Conservation (phyloP, 768 basidiomycete species). For the Pholiota conissans region DNA sequence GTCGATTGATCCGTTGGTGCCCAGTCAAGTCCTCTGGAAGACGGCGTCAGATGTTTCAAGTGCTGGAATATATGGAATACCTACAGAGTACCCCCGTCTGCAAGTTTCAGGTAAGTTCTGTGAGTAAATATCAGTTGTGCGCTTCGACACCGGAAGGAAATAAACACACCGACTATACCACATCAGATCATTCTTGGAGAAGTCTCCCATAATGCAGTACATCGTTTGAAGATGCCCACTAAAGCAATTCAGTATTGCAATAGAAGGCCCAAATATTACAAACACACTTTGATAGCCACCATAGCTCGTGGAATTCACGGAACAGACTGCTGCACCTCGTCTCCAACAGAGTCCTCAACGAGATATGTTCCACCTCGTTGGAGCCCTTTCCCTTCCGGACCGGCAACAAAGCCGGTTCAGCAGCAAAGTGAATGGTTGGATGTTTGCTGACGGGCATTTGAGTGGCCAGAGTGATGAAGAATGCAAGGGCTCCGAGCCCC, state of each 20-base stretch:
- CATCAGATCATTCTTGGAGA: constrained; percentile 55
- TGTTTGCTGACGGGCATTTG: constrained; percentile 20
- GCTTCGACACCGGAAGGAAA: not conserved
- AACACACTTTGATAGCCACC: constrained; percentile 52
- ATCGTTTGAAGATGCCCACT: constrained; percentile 68
- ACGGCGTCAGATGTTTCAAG: not conserved
- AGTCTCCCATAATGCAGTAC: constrained; percentile 60
- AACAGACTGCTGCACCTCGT: constrained; percentile 43
- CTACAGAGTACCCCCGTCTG: constrained; percentile 69
- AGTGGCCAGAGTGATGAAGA: constrained; percentile 30
- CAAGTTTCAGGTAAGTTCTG: constrained; percentile 34
- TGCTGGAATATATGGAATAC: constrained; percentile 18
- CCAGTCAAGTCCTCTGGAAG: constrained; percentile 61
- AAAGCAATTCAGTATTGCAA: constrained; percentile 2
- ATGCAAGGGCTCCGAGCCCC: constrained; percentile 33
- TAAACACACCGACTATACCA: constrained; percentile 51
- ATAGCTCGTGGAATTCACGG: constrained; percentile 41
- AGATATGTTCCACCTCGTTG: constrained; percentile 29
- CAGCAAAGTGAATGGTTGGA: constrained; percentile 39
- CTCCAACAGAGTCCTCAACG: constrained; percentile 39
- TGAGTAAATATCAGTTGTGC: not conserved
- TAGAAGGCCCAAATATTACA: not conserved
- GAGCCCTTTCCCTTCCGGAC: constrained; percentile 29
- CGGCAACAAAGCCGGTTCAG: constrained; percentile 34
- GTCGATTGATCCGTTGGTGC: constrained; percentile 47